These are phyloP conservation scores for Beauveria sp. DNA, from an alignment of 2,329 filamentous ascomycete species.

Conservation along the genomic window DNA sequence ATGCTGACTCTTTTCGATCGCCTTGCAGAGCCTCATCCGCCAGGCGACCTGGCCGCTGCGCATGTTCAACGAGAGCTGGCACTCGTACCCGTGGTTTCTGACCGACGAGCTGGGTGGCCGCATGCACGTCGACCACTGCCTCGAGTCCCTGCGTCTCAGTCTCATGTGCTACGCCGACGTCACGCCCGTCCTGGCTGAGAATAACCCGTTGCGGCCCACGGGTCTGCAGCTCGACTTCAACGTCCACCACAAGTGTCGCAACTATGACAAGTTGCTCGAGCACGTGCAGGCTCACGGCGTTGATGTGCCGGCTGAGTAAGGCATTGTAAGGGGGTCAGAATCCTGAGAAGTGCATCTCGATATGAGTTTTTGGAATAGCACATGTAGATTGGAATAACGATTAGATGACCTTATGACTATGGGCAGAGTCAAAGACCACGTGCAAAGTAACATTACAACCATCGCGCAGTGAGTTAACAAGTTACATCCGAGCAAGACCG, in stretches of 20 bases:
- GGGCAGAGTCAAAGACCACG: no score
- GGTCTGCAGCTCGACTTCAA: constrained; percentile 12
- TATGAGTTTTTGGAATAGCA: neutral
- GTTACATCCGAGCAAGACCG: neutral
- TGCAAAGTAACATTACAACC: neutral
- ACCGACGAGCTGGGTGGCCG: constrained; percentile 12
- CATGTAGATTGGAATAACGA: neutral
- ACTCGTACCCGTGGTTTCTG: constrained; percentile 10
- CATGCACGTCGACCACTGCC: constrained; percentile 15
- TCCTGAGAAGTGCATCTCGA: neutral
- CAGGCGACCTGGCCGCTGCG: constrained; percentile 10
- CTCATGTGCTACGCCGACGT: constrained; percentile 16
- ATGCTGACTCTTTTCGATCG: neutral
- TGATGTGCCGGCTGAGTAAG: constrained; percentile 1
- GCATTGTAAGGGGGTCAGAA: no score
- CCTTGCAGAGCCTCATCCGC: constrained; percentile 13
- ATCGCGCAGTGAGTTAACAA: neutral
- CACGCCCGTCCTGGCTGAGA: constrained; percentile 12
- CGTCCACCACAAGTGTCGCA: constrained; percentile 15
- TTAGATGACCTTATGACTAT: neutral
- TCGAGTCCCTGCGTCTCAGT: constrained; percentile 14
- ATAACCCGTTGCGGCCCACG: neutral
- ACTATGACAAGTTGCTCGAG: constrained; percentile 13
- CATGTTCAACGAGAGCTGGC: constrained; percentile 13
- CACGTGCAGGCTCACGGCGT: constrained; percentile 10